These are phyloP conservation scores for Zygotorulaspora sp. DNA, from an alignment of 805 yeast species.

Conservation along the genomic window DNA sequence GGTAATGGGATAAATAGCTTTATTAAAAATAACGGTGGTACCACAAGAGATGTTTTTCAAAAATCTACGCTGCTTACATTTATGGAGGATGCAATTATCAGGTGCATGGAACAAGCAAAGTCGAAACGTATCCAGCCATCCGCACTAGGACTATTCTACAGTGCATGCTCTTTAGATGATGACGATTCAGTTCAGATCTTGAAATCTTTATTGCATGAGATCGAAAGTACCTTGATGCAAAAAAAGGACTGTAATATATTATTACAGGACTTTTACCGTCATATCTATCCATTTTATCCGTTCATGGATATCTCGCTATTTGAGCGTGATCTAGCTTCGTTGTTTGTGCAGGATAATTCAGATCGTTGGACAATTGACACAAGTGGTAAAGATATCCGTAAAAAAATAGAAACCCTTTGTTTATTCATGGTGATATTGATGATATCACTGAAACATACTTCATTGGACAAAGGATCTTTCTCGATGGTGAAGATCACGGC, in stretches of 20 bases:
- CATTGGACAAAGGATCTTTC: background rate
- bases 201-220: background rate
- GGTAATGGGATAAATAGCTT: background rate
- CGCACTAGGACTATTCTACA: background rate
- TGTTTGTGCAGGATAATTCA: background rate
- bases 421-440: conserved; percentile 9
- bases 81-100: conserved; percentile 20
- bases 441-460: conserved; percentile 8
- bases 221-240: background rate
- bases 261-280: conserved; percentile 6
- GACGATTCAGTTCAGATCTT: background rate
- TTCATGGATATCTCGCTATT: conserved; percentile 9
- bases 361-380: conserved; percentile 8
- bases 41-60: background rate
- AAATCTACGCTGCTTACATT: conserved; percentile 13
- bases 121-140: background rate
- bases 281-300: conserved; percentile 11
- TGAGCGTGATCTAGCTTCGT: conserved; percentile 5
- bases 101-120: conserved; percentile 11
- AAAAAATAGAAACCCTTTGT: conserved; percentile 13
- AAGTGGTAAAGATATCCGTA: conserved; percentile 12
- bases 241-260: conserved; percentile 1
- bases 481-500: conserved; percentile 3
- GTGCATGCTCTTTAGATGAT: background rate
- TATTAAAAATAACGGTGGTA: background rate